Percentiles rank a stretch among this genome's conserved stretches.
Evolutionary conservation across 1,284 basidiomycete species (phyloP).

Genomic region (Rhodotorula sp.): DNA sequence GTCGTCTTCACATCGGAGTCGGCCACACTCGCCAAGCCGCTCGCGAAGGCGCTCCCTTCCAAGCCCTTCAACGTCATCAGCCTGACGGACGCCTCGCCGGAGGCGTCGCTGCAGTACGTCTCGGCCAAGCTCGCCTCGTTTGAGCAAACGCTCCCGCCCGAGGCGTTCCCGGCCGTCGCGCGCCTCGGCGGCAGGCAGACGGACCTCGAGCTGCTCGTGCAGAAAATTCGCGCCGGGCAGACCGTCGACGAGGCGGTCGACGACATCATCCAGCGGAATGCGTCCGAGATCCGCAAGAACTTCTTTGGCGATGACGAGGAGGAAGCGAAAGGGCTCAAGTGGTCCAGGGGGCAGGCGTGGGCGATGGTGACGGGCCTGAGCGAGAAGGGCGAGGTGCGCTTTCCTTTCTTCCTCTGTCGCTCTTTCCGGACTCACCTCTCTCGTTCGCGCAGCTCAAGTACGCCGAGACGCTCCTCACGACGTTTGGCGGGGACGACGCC

Average conservation of each 20-base stretch:
- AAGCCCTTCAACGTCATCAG: conserved; percentile 78
- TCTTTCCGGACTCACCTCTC: background rate
- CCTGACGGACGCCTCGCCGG: conserved; percentile 79
- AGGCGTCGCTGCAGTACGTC: conserved; percentile 77
- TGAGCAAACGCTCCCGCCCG: conserved; percentile 44
- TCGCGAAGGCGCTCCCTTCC: conserved; percentile 79
- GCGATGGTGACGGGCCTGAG: conserved; percentile 74
- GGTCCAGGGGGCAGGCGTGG: conserved; percentile 90
- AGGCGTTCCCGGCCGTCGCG: conserved; percentile 64
- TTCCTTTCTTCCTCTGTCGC: background rate
- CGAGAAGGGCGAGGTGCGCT: conserved; percentile 65
- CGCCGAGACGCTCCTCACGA: conserved; percentile 75
- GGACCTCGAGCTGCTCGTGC: conserved; percentile 80
- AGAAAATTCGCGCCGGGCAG: conserved; percentile 78
- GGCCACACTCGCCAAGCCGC: conserved; percentile 76
- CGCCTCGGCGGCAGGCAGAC: conserved; percentile 83
- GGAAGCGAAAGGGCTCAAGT: conserved; percentile 77
- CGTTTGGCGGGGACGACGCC: conserved; percentile 90
- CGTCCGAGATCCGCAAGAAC: conserved; percentile 82
- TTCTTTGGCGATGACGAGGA: conserved; percentile 82
- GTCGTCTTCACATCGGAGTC: conserved; percentile 90
- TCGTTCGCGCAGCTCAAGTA: conserved; percentile 67
- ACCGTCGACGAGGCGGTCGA: conserved; percentile 77
- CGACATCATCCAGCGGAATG: conserved; percentile 69
- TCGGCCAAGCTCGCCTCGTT: conserved; percentile 70